These are phyloP conservation scores for Paracoccidioides lutzii DNA, from an alignment of 2,329 filamentous ascomycete species.

Conservation along the genomic window DNA sequence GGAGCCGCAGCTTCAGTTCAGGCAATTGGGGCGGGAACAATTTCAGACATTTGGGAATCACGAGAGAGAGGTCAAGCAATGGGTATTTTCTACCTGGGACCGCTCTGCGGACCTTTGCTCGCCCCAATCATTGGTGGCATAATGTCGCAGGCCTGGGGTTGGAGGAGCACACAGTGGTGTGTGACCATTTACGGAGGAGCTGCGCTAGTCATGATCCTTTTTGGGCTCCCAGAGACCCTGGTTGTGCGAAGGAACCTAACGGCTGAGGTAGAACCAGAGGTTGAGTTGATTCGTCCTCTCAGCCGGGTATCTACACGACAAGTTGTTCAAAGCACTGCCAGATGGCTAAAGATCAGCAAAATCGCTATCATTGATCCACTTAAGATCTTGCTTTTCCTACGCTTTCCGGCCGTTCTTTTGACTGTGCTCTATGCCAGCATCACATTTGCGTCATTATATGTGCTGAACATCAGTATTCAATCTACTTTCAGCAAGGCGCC, in stretches of 20 bases:
- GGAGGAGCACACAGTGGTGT: slow-evolving; percentile 70
- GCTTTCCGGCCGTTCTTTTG: slow-evolving; percentile 59
- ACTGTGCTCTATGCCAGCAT: slow-evolving; percentile 63
- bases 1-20: slow-evolving; percentile 70
- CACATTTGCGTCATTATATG: slow-evolving; percentile 61
- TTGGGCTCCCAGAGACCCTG: slow-evolving; percentile 35
- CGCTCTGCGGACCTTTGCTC: slow-evolving; percentile 59
- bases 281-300: slow-evolving; percentile 13
- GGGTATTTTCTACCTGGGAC: slow-evolving; percentile 71
- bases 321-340: slow-evolving; percentile 47
- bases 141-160: slow-evolving; percentile 55
- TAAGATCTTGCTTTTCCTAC: slow-evolving; percentile 55
- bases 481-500: slow-evolving; percentile 52
- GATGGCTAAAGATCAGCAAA: slow-evolving; percentile 41
- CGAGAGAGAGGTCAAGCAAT: slow-evolving; percentile 64
- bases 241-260: slow-evolving; percentile 18
- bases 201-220: slow-evolving; percentile 28
- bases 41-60: slow-evolving; percentile 67
- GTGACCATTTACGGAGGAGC: slow-evolving; percentile 54
- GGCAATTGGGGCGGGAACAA: slow-evolving; percentile 70
- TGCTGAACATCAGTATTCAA: slow-evolving; percentile 67
- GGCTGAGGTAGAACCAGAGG: slow-evolving; percentile 14
- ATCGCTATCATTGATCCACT: slow-evolving; percentile 60
- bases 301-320: slow-evolving; percentile 49
- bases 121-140: slow-evolving; percentile 66